Evolutionary conservation across 768 basidiomycete genomes (phyloP), one percentile per base, ranked within the genome.

Genomic region (Pisolithus sp.): DNA sequence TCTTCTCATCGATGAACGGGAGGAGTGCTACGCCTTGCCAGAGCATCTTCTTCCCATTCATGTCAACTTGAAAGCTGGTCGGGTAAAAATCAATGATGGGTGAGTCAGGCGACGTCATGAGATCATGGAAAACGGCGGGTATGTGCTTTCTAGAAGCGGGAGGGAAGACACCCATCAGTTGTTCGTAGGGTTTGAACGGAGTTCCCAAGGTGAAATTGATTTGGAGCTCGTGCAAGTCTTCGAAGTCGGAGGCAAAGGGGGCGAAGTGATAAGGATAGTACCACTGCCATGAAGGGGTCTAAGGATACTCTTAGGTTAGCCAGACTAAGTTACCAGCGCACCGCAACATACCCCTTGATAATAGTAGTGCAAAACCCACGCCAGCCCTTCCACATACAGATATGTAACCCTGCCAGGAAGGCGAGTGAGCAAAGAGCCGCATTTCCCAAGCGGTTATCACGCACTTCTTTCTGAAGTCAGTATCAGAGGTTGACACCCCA

Each of bases 11-110:
- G 56, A 99, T 98, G 74, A 98, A 99, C 0, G 96, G 94, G 20
- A 99, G 74, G 8, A 99, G 74, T 0, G 96, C 94, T 51, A 99
- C 93, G 49, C 96, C 96, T 68, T 99, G 95, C 96, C 96, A 99
- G 7, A 89, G 78, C 94, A 98, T 97, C 71, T 89, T 90, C 73
- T 98, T 98, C 53, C 96, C 96, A 63, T 99, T 99, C 96, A 99
- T 99, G 68, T 99, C 96, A 62, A 98, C 86, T 59, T 94, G 83
- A 67, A 99, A 99, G 15, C 86, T 81, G 0, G 76, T 56, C 0
- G 95, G 95, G 69, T 98, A 98, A 73, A 97, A 98, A 62, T 98
- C 94, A 53, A 92, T 81, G 68, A 98, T 97, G 7, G 93, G 91
- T 0, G 94, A 97, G 30, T 86, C 80, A 45, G 85, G 79, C 3